A percentile compares a stretch with the other conserved stretches of the same genome.
Conservation (phyloP, 257 asterid genomes). For the Osmanthus fragrans region DNA sequence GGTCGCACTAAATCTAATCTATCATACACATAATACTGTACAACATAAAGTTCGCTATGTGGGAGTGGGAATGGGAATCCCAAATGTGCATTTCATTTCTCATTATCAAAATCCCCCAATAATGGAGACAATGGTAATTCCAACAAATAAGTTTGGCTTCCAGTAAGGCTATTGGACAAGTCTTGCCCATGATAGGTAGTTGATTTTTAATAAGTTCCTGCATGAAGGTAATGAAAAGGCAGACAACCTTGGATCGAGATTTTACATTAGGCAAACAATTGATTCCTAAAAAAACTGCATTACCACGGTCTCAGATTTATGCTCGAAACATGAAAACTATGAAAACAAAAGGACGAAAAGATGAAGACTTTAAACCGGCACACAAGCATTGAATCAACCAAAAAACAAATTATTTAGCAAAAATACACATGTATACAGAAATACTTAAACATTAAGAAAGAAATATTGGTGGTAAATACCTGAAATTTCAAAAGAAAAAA, state of each 20-base stretch:
- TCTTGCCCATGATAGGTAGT: background rate
- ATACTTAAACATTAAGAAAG: background rate
- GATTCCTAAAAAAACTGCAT: background rate
- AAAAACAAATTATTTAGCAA: background rate
- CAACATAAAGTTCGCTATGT: background rate
- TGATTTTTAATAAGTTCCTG: background rate
- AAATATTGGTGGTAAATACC: conserved; percentile 31
- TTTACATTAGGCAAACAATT: background rate
- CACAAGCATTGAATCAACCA: background rate
- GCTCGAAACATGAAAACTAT: background rate
- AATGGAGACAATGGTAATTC: background rate
- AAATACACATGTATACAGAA: background rate
- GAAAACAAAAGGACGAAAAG: no score
- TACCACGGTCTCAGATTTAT: background rate
- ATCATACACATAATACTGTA: background rate
- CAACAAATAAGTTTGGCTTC: background rate
- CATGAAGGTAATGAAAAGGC: background rate
- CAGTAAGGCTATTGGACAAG: background rate
- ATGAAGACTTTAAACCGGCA: background rate
- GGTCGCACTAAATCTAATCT: background rate
- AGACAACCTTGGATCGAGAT: background rate
- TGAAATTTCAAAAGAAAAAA: conserved; percentile 26
- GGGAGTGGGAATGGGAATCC: background rate
- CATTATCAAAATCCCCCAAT: background rate
- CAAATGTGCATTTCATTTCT: background rate